Base-by-base conservation (phyloP, 1,139 yeast genomes). In the Yamadazyma membranifaciens region DNA sequence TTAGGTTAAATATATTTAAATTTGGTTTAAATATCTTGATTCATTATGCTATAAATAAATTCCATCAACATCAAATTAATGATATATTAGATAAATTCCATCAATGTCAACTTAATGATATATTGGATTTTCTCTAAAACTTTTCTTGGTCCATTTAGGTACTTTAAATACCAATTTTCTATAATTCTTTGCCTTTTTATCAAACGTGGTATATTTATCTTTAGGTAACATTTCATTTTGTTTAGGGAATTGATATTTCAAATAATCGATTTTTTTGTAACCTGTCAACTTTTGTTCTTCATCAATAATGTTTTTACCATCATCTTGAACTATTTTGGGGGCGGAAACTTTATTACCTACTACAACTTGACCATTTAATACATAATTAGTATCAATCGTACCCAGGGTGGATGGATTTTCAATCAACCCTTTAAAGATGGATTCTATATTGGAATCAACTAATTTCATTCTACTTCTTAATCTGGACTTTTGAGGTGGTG, bases 201-300 rank as follows among this genome's bases (percentile, higher is more conserved):
- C 82, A 65, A 87, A 92, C 1, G 91, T 83, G 40, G 95, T 83
- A 65, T 92, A 92, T 63, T 92, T 92, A 66, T 92, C 95, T 51
- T 67, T 73, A 3, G 95, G 71, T 1, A 65, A 56, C 97, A 92
- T 88, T 47, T 88, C 89, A 33, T 65, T 54, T 57, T 89, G 96
- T 57, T 81, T 85, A 32, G 97, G 97, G 55, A 84, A 75, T 29
- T 74, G 64, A 37, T 63, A 67, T 55, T 77, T 68, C 44, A 84
- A 72, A 44, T 75, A 61, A 48, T 80, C 81, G 36, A 83, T 69
- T 47, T 73, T 69, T 47, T 70, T 67, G 51, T 76, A 70, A n/a
- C 75, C 73, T 40, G 78, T 65, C 35, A 29, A 17, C 16, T 55
- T 57, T 30, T 46, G 40, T 9, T 9, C n/a, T 16, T 15, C 15